phyloP scores from a whole-genome alignment of 1,139 yeast genomes.

The Candida smagusa region DNA sequence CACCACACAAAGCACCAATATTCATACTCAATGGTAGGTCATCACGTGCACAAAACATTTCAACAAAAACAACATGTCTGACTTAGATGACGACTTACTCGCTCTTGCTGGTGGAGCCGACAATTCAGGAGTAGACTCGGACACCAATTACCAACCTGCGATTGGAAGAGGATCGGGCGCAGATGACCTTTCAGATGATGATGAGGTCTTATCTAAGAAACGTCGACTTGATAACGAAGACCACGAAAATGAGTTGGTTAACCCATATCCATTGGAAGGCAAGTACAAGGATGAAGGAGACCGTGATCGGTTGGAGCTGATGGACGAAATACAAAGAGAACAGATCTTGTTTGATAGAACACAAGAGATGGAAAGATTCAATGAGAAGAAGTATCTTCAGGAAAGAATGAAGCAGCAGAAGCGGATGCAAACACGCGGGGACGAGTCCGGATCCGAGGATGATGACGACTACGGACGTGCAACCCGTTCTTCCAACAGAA shows the following conservation, averaged over 20 bases:
- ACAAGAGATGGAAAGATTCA: constrained; percentile 83
- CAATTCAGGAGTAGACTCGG: constrained; percentile 29
- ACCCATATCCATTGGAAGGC: constrained; percentile 92
- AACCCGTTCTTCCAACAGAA: constrained; percentile 22
- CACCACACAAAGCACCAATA: too few species aligned
- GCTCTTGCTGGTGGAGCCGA: constrained; percentile 82
- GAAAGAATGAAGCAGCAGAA: constrained; percentile 66
- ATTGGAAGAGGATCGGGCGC: constrained; percentile 17
- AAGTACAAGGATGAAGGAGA: constrained; percentile 84
- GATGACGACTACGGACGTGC: constrained; percentile 21
- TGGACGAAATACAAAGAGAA: constrained; percentile 93
- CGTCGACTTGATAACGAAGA: constrained; percentile 25
- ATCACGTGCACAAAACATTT: not conserved
- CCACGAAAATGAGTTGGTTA: constrained; percentile 38
- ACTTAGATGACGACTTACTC: constrained; percentile 83
- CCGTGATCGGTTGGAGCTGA: constrained; percentile 56
- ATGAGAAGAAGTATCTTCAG: constrained; percentile 77
- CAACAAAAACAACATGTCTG: constrained; percentile 35
- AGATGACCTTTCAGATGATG: constrained; percentile 20
- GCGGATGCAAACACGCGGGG: constrained; percentile 20
- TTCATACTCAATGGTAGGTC: too few species aligned
- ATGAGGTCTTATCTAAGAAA: constrained; percentile 17
- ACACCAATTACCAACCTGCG: constrained; percentile 19
- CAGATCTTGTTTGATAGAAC: constrained; percentile 86
- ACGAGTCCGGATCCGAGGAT: constrained; percentile 29